Evolutionary conservation across 2,329 filamentous ascomycete species (phyloP), one percentile per base, ranked within the genome.

Genomic region (Monosporascus cannonballus): DNA sequence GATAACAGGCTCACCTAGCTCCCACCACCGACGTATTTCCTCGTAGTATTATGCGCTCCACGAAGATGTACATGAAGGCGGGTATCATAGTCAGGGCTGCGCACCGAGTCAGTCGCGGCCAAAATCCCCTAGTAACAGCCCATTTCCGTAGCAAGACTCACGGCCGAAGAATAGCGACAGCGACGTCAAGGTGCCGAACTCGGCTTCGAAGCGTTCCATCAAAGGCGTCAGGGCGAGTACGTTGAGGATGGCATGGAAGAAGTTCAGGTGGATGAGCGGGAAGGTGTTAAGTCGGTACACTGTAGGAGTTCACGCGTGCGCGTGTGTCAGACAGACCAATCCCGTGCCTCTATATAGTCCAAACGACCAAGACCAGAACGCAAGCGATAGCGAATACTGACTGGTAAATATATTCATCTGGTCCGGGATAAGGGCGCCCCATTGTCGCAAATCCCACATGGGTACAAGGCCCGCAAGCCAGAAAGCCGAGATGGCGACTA

Each of bases 241-340:
- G 71, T 97, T 96, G 66, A 95, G 74, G 50, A 92, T 65, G 56
- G 86, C 79, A 71, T 97, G 94, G 61, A 96, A 76, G 67, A 95
- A 79, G 62, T 87, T 87, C 45, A 84, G 71, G 68, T 99, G 94
- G 55, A 96, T 84, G 52, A 99, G 76, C 1, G 92, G 90, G 66
- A 90, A 99, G 0, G 93, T 95, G 67, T 96, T 96, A 37, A 96
- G 79, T 56, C 94, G 86, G 71, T 96, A 93, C 75, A 96, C 92
- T 96, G 68, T 50, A 41, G 42, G 18, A 51, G 47, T 34, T 34
- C 30, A 9, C 30, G 30, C 30, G 30, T 14, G 30, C 30, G 30
- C 9, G 11, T 30, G 30, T 18, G 18, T 42, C 20, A 42, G 11
- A 18, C 39, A 18, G 5, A 42, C 22, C 8, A 1, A 1, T 9